phyloP scores from a whole-genome alignment of 129 eudicot genomes.

The Flaveria robusta region DNA sequence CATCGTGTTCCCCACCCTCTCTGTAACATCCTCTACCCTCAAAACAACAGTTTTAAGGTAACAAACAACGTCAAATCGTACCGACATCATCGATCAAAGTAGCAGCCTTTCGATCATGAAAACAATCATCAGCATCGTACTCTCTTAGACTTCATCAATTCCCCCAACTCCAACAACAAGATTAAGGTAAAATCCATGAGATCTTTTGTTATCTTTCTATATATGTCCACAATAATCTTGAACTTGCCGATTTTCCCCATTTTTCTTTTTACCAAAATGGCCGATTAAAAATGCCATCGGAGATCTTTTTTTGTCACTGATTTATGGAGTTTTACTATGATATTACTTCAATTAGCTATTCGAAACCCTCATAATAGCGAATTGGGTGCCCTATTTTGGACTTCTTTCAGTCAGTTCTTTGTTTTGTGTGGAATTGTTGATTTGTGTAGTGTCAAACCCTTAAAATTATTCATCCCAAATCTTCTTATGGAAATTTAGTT shows the following conservation, averaged over 20 bases:
- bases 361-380: slow-evolving; percentile 7
- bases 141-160: slow-evolving; percentile 15
- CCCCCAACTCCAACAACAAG: slow-evolving; percentile 7
- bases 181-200: slow-evolving; percentile 28
- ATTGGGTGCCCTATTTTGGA: slow-evolving; percentile 11
- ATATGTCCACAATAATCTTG: slow-evolving; percentile 8
- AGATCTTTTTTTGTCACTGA: slow-evolving; percentile 12
- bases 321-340: neutral
- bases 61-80: slow-evolving; percentile 30
- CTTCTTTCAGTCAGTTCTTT: neutral
- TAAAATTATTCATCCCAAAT: slow-evolving; percentile 9
- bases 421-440: slow-evolving; percentile 18
- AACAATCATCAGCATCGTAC: slow-evolving; percentile 9
- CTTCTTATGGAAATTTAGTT: neutral
- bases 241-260: slow-evolving; percentile 11
- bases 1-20: neutral
- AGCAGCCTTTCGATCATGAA: slow-evolving; percentile 25
- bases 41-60: slow-evolving; percentile 3
- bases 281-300: neutral
- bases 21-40: slow-evolving; percentile 1
- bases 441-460: slow-evolving; percentile 20
- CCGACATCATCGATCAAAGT: slow-evolving; percentile 30
- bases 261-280: slow-evolving; percentile 5
- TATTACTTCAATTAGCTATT: neutral
- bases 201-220: slow-evolving; percentile 12